Base-by-base conservation (phyloP, 1,284 basidiomycete genomes). In the Xerocomus nothofagi region DNA sequence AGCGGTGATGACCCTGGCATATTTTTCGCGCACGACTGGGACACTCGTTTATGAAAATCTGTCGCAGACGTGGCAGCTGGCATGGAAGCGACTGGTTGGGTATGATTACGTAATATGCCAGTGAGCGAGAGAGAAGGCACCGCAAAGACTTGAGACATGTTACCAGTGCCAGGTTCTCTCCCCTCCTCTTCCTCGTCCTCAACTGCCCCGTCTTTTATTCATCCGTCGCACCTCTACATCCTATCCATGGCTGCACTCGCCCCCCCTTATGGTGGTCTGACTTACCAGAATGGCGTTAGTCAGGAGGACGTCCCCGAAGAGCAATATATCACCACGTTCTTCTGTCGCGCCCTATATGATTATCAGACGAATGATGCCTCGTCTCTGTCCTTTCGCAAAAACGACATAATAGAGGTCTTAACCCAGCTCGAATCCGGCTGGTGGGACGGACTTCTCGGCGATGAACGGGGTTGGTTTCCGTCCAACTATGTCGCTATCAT, bases 401-500 rank as follows among this genome's bases (percentile, higher is more conserved):
- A 88, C 57, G 93, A 97, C 64, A 80, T 98, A 56, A 97, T 99
- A 61, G 93, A 98, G 70, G 93, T 99, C 47, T 78, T 97, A 44
- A 93, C 89, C 7, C 86, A 88, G 65, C 82, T 98, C 47, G 90
- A 92, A 41, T 91, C 88, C 5, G 96, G 96, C 15, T 99, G 96
- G 96, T 99, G 96, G 96, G 97, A 99, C 70, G 96, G 97, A 8
- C 76, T 98, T 53, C 76, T 98, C 29, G 86, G 87, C 47, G 86
- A 88, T 48, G 85, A 90, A 67, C 83, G 96, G 44, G 96, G 96
- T 39, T 98, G 96, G 96, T 98, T 99, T 70, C 96, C 96, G 12
- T 93, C 90, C 57, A 99, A 98, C 74, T 98, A 96, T 72, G 93
- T 98, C 39, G 75, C 79, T 40, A 69, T 84, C 53, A 84, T 97